These are phyloP conservation scores for Cystobasidium pallidum DNA, from an alignment of 1,284 basidiomycete genomes.

Conservation along the genomic window DNA sequence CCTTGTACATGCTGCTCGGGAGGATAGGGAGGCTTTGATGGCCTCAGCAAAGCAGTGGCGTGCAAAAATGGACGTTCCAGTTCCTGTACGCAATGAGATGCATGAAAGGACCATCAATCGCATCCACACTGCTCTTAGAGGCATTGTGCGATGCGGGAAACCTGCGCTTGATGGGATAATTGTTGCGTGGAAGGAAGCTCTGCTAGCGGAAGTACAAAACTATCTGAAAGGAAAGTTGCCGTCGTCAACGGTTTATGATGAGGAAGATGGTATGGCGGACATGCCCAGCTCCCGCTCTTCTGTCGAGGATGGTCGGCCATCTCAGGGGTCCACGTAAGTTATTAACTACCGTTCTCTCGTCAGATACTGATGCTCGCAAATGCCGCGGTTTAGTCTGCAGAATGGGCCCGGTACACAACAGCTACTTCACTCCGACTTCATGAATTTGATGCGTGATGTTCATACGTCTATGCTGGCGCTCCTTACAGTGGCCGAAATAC, in stretches of 20 bases:
- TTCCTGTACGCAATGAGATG: background rate
- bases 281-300: conserved; percentile 48
- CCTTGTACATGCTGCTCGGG: conserved; percentile 69
- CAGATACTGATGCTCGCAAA: conserved; percentile 37
- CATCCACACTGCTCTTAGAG: conserved; percentile 52
- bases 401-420: conserved; percentile 65
- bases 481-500: conserved; percentile 71
- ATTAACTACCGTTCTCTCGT: background rate
- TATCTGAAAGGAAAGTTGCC: conserved; percentile 60
- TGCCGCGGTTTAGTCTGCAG: too few relatives aligned
- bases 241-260: conserved; percentile 59
- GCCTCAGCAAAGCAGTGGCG: background rate
- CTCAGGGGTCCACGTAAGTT: conserved; percentile 4
- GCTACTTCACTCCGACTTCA: conserved; percentile 72
- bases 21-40: conserved; percentile 46
- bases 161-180: conserved; percentile 72
- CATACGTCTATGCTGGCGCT: conserved; percentile 70
- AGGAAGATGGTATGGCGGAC: conserved; percentile 56
- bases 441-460: conserved; percentile 66
- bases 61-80: background rate
- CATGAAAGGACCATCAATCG: background rate
- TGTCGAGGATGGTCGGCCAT: conserved; percentile 17
- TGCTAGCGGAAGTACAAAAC: conserved; percentile 68
- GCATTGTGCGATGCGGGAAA: conserved; percentile 67
- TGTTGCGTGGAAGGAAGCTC: conserved; percentile 74